phyloP scores from a whole-genome alignment of 2,329 filamentous ascomycete genomes.

The Hypomyces rosellus region DNA sequence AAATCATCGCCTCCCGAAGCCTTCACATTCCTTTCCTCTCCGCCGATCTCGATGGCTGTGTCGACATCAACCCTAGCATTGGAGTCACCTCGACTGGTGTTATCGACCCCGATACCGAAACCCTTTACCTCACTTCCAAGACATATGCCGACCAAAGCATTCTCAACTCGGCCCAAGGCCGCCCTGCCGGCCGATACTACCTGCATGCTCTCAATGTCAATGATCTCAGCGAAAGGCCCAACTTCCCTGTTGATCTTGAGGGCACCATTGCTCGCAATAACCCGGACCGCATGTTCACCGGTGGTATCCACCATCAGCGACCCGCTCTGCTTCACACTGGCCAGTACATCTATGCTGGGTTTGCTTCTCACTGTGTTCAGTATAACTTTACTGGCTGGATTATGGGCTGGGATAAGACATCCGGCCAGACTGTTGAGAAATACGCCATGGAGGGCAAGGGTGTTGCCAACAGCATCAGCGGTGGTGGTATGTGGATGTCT shows the following conservation, averaged over 20 bases:
- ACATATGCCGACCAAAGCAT: slow-evolving; percentile 32
- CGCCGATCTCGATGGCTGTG: slow-evolving; percentile 41
- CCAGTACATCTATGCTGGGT: slow-evolving; percentile 44
- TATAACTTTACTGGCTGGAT: slow-evolving; percentile 51
- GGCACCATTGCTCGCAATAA: slow-evolving; percentile 41
- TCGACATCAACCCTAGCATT: slow-evolving; percentile 41
- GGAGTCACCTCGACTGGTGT: slow-evolving; percentile 41
- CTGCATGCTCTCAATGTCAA: slow-evolving; percentile 34
- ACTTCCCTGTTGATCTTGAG: slow-evolving; percentile 44
- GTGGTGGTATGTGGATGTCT: slow-evolving; percentile 40
- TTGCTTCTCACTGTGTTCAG: slow-evolving; percentile 50
- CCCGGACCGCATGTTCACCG: slow-evolving; percentile 41
- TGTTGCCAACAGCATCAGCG: slow-evolving; percentile 29
- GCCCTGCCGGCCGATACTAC: slow-evolving; percentile 29
- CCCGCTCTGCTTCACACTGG: slow-evolving; percentile 41
- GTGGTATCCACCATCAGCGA: slow-evolving; percentile 46
- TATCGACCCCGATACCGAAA: slow-evolving; percentile 39
- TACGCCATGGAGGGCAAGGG: slow-evolving; percentile 37
- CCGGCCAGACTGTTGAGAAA: slow-evolving; percentile 29
- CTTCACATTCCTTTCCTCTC: slow-evolving; percentile 44
- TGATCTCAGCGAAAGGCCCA: slow-evolving; percentile 29
- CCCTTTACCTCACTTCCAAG: slow-evolving; percentile 38
- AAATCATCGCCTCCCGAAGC: slow-evolving; percentile 41
- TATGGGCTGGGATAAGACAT: slow-evolving; percentile 41
- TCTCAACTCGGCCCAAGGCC: slow-evolving; percentile 25